Evolutionary conservation across 441 rosid genomes (phyloP), one percentile per base, ranked within the genome.

Genomic region (Capsella rubella): DNA sequence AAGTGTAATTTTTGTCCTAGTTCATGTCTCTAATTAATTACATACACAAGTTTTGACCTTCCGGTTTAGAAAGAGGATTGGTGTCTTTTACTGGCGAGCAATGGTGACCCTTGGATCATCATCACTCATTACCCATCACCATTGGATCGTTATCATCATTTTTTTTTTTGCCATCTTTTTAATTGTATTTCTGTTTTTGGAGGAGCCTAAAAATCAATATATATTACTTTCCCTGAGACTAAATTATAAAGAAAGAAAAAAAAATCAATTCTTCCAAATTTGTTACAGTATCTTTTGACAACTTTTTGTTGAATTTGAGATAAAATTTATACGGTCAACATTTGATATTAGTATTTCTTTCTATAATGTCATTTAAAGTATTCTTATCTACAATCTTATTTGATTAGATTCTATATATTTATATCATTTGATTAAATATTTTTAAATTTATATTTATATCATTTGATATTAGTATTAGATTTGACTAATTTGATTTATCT

Each of bases 1-100:
- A 3, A 11, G 18, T 15, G 25, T 21, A 21, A 21, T 47, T 37
- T 34, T 18, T 18, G 8, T 14, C 14, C 4, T 16, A 13, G 50
- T 73, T 45, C 70, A 72, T 72, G 64, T 45, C 8, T 43, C 70
- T 63, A 34, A 43, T 64, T 72, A 42, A 54, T 64, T 63, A 3
- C 55, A 16, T 42, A 31, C 3, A 21, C 29, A 16, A n/a, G 6
- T 32, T 15, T 14, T 18, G 28, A 43, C 56, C 21, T 46, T 35
- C 21, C 3, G 29, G 15, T 8, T 27, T 0, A 29, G 10, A 11
- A 51, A 67, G 15, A 31, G n/a, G 45, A 4, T 55, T 2, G 3
- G 34, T 15, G 15, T 34, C 27, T 12, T 27, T 67, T 51, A 3
- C 32, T 11, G 1, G 6, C 45, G 25, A 47, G 8, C 49, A 56